Percentiles rank a stretch among this genome's conserved stretches.
Evolutionary conservation across 176 grass and related monocot genomes (phyloP).

Genomic region (Eremochloa ophiuroides): DNA sequence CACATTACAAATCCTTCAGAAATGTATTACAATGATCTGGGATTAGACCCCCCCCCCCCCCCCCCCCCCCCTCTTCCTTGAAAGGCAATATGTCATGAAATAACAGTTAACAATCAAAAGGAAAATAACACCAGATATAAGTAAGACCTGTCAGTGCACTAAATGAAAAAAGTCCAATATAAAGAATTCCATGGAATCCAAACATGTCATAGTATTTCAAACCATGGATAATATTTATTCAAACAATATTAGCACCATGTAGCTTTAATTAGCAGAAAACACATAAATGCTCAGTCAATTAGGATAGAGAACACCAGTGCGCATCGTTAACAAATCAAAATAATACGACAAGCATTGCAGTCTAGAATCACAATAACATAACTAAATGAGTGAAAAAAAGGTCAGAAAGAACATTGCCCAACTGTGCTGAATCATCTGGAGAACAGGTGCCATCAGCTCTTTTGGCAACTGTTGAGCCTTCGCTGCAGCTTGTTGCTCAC

Average conservation of each 20-base stretch:
- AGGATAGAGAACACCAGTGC: not conserved
- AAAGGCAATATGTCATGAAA: not conserved
- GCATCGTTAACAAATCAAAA: slow-evolving; percentile 14
- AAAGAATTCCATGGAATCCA: not conserved
- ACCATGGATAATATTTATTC: not conserved
- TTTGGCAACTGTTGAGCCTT: slow-evolving; percentile 77
- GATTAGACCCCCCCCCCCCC: not conserved
- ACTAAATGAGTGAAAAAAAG: slow-evolving; percentile 15
- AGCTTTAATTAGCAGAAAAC: slow-evolving; percentile 21
- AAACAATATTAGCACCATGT: not conserved
- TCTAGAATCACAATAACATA: slow-evolving; percentile 8
- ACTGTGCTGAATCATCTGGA: slow-evolving; percentile 82
- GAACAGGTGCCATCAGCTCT: slow-evolving; percentile 61
- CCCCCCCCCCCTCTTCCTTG: too few species aligned
- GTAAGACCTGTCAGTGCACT: not conserved
- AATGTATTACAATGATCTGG: not conserved
- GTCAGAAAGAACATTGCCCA: slow-evolving; percentile 36
- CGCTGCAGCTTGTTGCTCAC: slow-evolving; percentile 57
- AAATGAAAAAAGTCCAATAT: slow-evolving; percentile 15
- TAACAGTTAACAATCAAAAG: not conserved
- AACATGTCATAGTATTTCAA: not conserved
- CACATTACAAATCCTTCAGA: not conserved
- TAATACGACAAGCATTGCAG: not conserved
- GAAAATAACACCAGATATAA: not conserved
- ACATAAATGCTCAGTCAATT: slow-evolving; percentile 5